These are phyloP conservation scores for Boletus mariae DNA, from an alignment of 1,284 basidiomycete species.

Conservation along the genomic window DNA sequence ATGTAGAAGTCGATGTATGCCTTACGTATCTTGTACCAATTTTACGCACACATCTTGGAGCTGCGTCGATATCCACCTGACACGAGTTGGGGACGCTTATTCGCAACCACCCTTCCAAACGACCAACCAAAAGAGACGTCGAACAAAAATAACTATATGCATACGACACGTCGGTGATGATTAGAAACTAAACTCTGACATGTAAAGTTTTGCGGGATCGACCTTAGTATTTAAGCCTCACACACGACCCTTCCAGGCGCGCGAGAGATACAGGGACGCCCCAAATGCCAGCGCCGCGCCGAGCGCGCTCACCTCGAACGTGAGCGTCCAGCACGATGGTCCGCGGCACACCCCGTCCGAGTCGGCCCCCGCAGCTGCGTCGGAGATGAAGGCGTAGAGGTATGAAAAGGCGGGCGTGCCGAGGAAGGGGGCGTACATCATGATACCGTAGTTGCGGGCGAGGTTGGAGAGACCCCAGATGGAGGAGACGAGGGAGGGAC, in stretches of 20 bases:
- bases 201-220: too few species aligned
- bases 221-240: slow-evolving; percentile 24
- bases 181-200: not conserved
- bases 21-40: not conserved
- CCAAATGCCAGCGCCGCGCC: slow-evolving; percentile 43
- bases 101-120: not conserved
- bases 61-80: not conserved
- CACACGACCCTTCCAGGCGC: slow-evolving; percentile 55
- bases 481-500: slow-evolving; percentile 65
- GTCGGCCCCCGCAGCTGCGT: slow-evolving; percentile 27
- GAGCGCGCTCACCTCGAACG: slow-evolving; percentile 52
- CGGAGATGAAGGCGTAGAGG: slow-evolving; percentile 66
- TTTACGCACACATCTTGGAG: not conserved
- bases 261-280: slow-evolving; percentile 52
- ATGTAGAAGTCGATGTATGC: too few species aligned
- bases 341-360: slow-evolving; percentile 52
- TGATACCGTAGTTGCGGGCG: slow-evolving; percentile 70
- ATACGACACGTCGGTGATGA: not conserved
- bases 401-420: slow-evolving; percentile 74
- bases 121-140: not conserved
- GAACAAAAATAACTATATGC: not conserved
- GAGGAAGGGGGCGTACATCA: slow-evolving; percentile 68
- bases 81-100: not conserved
- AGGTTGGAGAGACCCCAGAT: slow-evolving; percentile 67
- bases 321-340: slow-evolving; percentile 57